Evolutionary conservation across 2,329 filamentous ascomycete species (phyloP).

Genomic region (Catunica adiposa): DNA sequence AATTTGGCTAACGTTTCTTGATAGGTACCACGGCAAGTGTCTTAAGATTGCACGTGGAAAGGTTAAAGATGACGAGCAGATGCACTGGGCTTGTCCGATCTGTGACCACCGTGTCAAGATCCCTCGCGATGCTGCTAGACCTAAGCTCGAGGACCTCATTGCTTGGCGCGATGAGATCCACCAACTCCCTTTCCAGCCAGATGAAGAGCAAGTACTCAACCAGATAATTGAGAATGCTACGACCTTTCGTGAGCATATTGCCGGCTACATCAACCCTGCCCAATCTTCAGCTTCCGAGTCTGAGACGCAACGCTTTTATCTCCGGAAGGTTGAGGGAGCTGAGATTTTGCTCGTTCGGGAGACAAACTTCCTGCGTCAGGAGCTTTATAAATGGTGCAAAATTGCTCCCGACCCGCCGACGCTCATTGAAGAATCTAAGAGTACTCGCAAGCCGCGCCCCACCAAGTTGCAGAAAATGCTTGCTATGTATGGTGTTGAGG

Average conservation of each 20-base stretch:
- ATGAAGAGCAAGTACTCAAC: slow-evolving; percentile 77
- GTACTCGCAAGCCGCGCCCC: slow-evolving; percentile 84
- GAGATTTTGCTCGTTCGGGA: slow-evolving; percentile 83
- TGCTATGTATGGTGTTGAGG: slow-evolving; percentile 71
- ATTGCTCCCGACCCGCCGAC: slow-evolving; percentile 77
- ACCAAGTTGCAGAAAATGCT: slow-evolving; percentile 96
- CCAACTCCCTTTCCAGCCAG: slow-evolving; percentile 76
- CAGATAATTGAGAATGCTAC: slow-evolving; percentile 74
- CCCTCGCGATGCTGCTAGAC: slow-evolving; percentile 83
- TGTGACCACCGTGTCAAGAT: slow-evolving; percentile 97
- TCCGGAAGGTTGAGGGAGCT: slow-evolving; percentile 92
- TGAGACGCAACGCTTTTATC: slow-evolving; percentile 61
- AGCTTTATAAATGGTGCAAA: slow-evolving; percentile 86
- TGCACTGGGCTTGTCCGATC: slow-evolving; percentile 75
- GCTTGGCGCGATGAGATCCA: slow-evolving; percentile 71
- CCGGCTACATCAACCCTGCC: slow-evolving; percentile 69
- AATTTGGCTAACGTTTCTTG: background rate
- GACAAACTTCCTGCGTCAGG: slow-evolving; percentile 95
- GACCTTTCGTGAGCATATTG: slow-evolving; percentile 68
- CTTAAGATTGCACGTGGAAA: slow-evolving; percentile 95
- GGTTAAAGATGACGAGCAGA: slow-evolving; percentile 90
- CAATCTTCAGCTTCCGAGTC: slow-evolving; percentile 35
- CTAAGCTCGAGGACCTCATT: slow-evolving; percentile 80
- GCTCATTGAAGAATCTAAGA: slow-evolving; percentile 70
- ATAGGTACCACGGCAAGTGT: slow-evolving; percentile 92